Percentiles rank a stretch among this genome's conserved stretches.
Evolutionary conservation across 2,329 filamentous ascomycete species (phyloP).

Genomic region (Pyrenochaeta sp.): DNA sequence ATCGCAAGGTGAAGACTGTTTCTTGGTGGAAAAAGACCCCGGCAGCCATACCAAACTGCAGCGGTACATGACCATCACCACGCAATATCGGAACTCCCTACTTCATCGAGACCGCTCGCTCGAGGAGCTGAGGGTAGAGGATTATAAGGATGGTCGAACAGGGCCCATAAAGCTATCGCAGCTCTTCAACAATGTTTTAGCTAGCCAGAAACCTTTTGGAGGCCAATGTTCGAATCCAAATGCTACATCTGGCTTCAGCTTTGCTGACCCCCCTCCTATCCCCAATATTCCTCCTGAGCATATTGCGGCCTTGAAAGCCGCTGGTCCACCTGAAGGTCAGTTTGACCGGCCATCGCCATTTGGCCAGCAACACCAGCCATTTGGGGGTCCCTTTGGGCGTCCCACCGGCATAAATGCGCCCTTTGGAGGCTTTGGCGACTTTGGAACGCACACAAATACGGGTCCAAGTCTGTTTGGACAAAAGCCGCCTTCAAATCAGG

Average conservation of each 20-base stretch:
- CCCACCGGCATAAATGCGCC: not conserved
- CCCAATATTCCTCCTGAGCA: not conserved
- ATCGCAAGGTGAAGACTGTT: conserved; percentile 13
- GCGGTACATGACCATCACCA: conserved; percentile 22
- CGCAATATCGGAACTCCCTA: not conserved
- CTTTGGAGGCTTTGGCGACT: not conserved
- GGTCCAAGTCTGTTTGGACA: no score
- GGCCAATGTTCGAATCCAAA: not conserved
- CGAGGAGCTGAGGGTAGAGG: conserved; percentile 25
- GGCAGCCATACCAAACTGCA: not conserved
- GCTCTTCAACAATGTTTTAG: no score
- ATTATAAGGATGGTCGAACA: conserved; percentile 13
- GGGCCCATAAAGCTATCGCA: no score
- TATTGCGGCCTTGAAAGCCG: not conserved
- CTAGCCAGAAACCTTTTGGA: not conserved
- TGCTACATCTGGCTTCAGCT: not conserved
- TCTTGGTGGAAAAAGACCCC: not conserved
- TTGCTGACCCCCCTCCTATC: not conserved
- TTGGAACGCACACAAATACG: not conserved
- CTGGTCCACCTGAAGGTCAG: not conserved
- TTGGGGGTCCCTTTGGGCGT: not conserved
- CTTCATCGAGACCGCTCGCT: conserved; percentile 15
- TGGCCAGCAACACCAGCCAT: not conserved
- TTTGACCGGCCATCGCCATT: not conserved
- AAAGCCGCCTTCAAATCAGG: not conserved